A percentile compares a stretch with the other conserved stretches of the same genome.
phyloP scores from a whole-genome alignment of 441 rosid genomes.

The Rhodomyrtus psidioides region DNA sequence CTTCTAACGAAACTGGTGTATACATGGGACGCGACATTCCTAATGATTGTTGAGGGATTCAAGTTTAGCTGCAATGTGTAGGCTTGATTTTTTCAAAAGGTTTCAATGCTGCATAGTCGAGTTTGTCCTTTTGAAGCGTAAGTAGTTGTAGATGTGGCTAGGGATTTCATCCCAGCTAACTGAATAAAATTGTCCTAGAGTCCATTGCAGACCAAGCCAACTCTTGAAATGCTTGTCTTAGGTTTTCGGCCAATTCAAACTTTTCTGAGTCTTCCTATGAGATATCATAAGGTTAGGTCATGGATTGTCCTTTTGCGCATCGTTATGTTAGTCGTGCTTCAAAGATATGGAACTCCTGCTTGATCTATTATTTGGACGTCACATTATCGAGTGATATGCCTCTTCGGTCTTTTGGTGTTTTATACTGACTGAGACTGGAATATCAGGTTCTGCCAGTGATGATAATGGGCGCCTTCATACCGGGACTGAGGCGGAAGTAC shows the following conservation, averaged over 20 bases:
- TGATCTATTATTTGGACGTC: neutral
- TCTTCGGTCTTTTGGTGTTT: neutral
- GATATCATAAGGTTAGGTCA: neutral
- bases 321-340: neutral
- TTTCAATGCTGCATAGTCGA: neutral
- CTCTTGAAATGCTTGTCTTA: neutral
- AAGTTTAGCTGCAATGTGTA: neutral
- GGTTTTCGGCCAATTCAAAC: neutral
- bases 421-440: neutral
- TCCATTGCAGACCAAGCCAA: neutral
- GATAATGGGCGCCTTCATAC: conserved; percentile 89
- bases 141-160: too few relatives aligned
- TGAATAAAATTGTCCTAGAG: neutral
- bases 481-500: conserved; percentile 71
- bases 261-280: neutral
- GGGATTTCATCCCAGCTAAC: neutral
- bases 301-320: neutral
- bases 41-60: neutral
- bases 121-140: neutral
- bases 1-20: neutral
- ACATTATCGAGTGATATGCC: neutral
- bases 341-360: neutral
- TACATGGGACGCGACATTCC: neutral
- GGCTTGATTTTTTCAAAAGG: neutral
- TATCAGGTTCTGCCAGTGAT: conserved; percentile 82